Base-by-base conservation (phyloP, 2,329 filamentous ascomycete genomes). In the Trichoderma citrinoviride region DNA sequence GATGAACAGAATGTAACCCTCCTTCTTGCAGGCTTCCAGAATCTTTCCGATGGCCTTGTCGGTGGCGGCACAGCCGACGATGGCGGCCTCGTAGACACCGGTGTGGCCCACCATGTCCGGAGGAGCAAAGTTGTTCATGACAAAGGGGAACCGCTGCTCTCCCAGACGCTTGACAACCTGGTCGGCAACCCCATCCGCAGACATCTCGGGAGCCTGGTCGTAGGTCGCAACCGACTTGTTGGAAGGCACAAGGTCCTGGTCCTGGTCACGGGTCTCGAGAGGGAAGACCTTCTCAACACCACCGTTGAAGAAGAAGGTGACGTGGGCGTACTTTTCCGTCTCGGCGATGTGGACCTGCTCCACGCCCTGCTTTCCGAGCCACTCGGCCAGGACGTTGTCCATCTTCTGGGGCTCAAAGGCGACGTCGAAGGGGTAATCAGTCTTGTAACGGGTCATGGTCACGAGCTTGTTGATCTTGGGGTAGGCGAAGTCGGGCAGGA, bases 121-220 rank as follows among this genome's bases (percentile, higher is more conserved):
- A 47, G 95, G 95, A 47, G 95, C 95, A 80, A 99, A 98, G 87
- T 99, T 99, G 88, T 98, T 97, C 95, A 99, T 99, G 78, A 99
- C 84, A 76, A 99, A 98, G 75, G 95, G 93, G 80, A 93, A 97
- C 75, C 91, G 88, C 74, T 90, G 87, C 78, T 96, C 92, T 27
- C 79, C 86, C 70, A 99, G 89, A 66, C 93, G 89, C 84, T 97
- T 95, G 77, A 83, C 87, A 66, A 97, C 90, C 82, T 96, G 94
- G 74, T 96, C 85, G 56, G 92, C 95, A 15, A 99, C 95, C 50
- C 85, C 90, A 71, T 89, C 91, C 70, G 93, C 94, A 73, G 92
- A 96, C 95, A 99, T 99, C 80, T 94, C 92, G 52, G 95, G 95
- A 53, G 96, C 89, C 72, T 91, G 84, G 78, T 99, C 95, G 80